Percentiles rank a stretch among this genome's conserved stretches.
These are phyloP conservation scores for Collybiopsis luxurians DNA, from an alignment of 768 basidiomycete species.

Conservation along the genomic window DNA sequence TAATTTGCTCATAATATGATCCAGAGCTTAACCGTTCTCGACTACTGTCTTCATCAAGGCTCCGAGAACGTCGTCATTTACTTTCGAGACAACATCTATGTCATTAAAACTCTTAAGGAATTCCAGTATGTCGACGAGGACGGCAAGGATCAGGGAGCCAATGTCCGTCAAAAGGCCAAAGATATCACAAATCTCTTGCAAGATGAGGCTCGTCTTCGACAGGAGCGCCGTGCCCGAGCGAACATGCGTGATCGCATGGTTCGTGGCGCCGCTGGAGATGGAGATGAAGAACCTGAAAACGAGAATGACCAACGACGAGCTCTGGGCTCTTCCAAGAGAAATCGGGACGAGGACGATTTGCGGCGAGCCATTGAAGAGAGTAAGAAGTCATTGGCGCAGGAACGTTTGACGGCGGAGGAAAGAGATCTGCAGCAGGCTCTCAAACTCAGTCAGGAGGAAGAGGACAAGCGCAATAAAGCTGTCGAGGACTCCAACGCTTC, in stretches of 20 bases:
- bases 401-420: conserved; percentile 74
- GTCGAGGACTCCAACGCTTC: conserved; percentile 72
- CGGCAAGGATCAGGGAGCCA: conserved; percentile 97
- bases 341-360: conserved; percentile 80
- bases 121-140: conserved; percentile 97
- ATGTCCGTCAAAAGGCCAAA: conserved; percentile 95
- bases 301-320: conserved; percentile 36
- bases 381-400: conserved; percentile 68
- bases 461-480: conserved; percentile 66
- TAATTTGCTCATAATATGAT: background rate
- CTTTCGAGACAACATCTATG: conserved; percentile 95
- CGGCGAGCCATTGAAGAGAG: conserved; percentile 86
- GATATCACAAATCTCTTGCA: conserved; percentile 93
- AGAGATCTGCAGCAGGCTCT: conserved; percentile 83
- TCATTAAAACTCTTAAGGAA: conserved; percentile 98
- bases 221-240: conserved; percentile 81
- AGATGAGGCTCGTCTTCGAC: conserved; percentile 81
- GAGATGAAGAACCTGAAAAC: conserved; percentile 39
- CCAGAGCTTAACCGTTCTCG: conserved; percentile 88
- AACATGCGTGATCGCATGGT: conserved; percentile 96
- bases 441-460: conserved; percentile 87
- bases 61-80: conserved; percentile 99
- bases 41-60: conserved; percentile 94
- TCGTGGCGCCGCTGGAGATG: conserved; percentile 46
- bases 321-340: conserved; percentile 15